These are phyloP conservation scores for Lipomyces oligophaga DNA, from an alignment of 805 yeast genomes.

Conservation along the genomic window DNA sequence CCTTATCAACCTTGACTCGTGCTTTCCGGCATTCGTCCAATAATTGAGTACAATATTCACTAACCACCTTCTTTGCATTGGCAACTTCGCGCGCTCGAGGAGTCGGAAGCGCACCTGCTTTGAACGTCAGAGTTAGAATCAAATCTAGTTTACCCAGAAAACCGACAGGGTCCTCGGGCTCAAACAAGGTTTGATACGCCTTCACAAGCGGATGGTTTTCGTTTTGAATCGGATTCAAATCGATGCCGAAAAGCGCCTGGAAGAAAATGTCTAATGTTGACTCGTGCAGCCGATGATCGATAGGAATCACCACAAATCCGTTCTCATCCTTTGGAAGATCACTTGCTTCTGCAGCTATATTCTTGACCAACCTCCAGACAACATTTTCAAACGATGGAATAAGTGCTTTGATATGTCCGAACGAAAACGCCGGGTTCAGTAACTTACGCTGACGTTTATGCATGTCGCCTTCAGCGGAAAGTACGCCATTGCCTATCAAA, in stretches of 20 bases:
- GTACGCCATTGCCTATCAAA: conserved; percentile 17
- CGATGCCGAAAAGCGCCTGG: conserved; percentile 22
- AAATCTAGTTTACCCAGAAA: not conserved
- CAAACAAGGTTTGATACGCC: conserved; percentile 16
- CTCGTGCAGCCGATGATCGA: conserved; percentile 10
- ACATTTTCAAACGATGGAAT: conserved; percentile 15
- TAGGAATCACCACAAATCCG: conserved; percentile 6
- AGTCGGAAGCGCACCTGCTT: conserved; percentile 8
- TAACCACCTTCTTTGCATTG: conserved; percentile 2
- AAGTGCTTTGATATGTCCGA: conserved; percentile 22
- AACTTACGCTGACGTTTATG: conserved; percentile 21
- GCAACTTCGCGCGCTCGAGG: conserved; percentile 4
- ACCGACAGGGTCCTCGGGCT: not conserved
- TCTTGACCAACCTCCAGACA: conserved; percentile 3
- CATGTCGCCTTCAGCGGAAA: conserved; percentile 18
- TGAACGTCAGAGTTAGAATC: conserved; percentile 1
- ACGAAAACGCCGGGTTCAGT: conserved; percentile 19
- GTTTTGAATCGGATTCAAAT: conserved; percentile 15
- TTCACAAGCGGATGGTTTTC: conserved; percentile 9
- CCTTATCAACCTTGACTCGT: conserved; percentile 6
- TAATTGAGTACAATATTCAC: conserved; percentile 4
- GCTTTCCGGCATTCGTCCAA: conserved; percentile 17
- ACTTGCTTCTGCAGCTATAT: conserved; percentile 2
- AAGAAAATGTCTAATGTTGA: conserved; percentile 22
- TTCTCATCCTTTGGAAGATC: not conserved